Evolutionary conservation across 2,329 filamentous ascomycete genomes (phyloP).

Genomic region (Cryphonectria nitschkei): DNA sequence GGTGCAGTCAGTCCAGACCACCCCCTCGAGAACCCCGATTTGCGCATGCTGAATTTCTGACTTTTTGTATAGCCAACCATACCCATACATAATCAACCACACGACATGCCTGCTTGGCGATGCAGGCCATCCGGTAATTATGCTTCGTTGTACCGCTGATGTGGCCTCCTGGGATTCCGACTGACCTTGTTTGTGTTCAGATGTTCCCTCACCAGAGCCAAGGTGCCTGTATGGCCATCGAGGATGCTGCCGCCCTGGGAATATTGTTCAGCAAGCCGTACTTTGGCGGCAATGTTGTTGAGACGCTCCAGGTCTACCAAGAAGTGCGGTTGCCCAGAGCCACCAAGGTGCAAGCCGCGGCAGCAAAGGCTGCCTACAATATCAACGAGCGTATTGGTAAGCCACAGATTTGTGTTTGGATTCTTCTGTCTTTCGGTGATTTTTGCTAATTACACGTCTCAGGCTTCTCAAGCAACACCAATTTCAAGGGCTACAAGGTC

Average conservation of each 20-base stretch:
- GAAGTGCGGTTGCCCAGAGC: conserved; percentile 57
- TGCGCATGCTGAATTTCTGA: background rate
- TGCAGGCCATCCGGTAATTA: conserved; percentile 62
- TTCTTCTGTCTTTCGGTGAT: background rate
- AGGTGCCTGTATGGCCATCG: conserved; percentile 70
- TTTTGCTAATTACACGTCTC: background rate
- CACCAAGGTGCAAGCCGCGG: conserved; percentile 59
- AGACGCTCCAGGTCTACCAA: conserved; percentile 55
- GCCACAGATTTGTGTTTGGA: background rate
- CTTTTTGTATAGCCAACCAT: conserved; percentile 48
- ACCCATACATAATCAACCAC: conserved; percentile 57
- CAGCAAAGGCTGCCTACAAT: conserved; percentile 61
- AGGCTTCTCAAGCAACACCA: conserved; percentile 66
- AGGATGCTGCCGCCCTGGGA: conserved; percentile 66
- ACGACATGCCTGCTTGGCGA: conserved; percentile 65
- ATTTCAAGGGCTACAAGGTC: conserved; percentile 61
- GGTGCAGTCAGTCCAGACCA: conserved; percentile 50
- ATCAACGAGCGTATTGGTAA: conserved; percentile 65
- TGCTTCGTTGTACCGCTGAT: conserved; percentile 23
- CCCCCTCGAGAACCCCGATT: background rate
- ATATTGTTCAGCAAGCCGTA: conserved; percentile 58
- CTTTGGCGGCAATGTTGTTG: conserved; percentile 51
- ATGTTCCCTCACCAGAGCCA: conserved; percentile 74
- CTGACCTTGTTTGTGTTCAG: conserved; percentile 28
- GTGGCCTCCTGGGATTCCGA: background rate